Base-by-base conservation (phyloP, 2,329 filamentous ascomycete species). In the Arthroderma sp. region DNA sequence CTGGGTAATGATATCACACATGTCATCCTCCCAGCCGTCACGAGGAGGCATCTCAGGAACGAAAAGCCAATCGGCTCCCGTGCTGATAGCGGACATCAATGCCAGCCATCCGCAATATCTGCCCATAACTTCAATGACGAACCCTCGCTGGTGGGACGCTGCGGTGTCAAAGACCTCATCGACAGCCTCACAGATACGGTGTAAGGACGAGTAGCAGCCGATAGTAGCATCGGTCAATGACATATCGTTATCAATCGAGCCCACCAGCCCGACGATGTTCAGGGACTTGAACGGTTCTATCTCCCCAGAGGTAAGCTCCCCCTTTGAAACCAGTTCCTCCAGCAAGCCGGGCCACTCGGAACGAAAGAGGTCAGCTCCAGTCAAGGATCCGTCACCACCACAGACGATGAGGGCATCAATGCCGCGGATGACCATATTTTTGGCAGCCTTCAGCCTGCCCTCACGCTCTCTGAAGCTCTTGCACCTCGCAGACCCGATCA, bases 111-210 rank as follows among this genome's bases (percentile, higher is more conserved):
- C 93, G 71, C 93, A 98, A 74, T 98, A 91, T 59, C 93, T 82
- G 54, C 93, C 93, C 93, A 98, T 98, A 66, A 98, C 93, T 72
- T 96, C 93, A 61, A 98, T 87, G 58, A 98, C 91, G 72, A 98
- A 98, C 39, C 93, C 93, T 65, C 93, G 81, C 63, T 95, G 94
- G 73, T 98, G 93, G 28, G 91, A 96, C 55, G 91, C 91, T 0
- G 93, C 97, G 19, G 91, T 91, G 73, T 98, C 91, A 65, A 98
- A 77, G 28, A 77, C 95, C 68, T 90, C 91, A 75, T 98, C 93
- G 59, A 98, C 88, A 68, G 91, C 88, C 70, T 96, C 87, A 74
- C 91, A 97, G 65, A 98, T 95, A 59, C 91, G 85, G 52, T 87
- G 84, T 57, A 98, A 81, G 23, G 93, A 93, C 44, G 91, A 95